Evolutionary conservation across 2,329 filamentous ascomycete genomes (phyloP).

Genomic region (Onygena corvina): DNA sequence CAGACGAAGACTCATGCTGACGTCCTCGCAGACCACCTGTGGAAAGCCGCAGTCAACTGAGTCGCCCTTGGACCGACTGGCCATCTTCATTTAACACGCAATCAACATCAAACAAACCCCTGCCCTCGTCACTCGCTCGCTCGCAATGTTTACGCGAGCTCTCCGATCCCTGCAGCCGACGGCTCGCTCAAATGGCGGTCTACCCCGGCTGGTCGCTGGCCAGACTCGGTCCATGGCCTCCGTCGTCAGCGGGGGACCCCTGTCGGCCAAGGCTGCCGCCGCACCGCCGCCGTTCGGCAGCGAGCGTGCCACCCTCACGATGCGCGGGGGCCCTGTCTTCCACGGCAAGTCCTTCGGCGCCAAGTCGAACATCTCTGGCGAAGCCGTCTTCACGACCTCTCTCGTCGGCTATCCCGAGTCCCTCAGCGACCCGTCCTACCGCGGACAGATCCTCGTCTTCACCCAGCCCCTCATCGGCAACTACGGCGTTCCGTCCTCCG

Average conservation of each 20-base stretch:
- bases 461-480: conserved; percentile 97
- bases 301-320: conserved; percentile 84
- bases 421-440: conserved; percentile 57
- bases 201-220: conserved; percentile 23
- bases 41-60: conserved; percentile 55
- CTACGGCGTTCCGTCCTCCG: conserved; percentile 84
- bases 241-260: conserved; percentile 54
- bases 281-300: conserved; percentile 49
- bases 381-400: conserved; percentile 97
- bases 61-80: conserved; percentile 18
- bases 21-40: conserved; percentile 46
- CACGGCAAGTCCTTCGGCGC: conserved; percentile 94
- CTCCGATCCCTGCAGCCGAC: conserved; percentile 41
- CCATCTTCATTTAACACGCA: conserved; percentile 8
- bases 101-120: conserved; percentile 19
- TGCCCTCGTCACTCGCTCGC: conserved; percentile 11
- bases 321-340: conserved; percentile 91
- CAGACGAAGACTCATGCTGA: conserved; percentile 16
- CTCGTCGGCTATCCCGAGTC: conserved; percentile 96
- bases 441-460: conserved; percentile 87
- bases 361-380: conserved; percentile 90
- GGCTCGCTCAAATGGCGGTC: conserved; percentile 35
- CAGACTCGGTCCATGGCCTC: conserved; percentile 47
- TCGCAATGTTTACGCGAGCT: conserved; percentile 44
- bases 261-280: conserved; percentile 44